Percentiles rank a stretch among this genome's conserved stretches.
These are phyloP conservation scores for Pseudonitzschia pungens DNA, from an alignment of 108 stramenopile genomes.

Conservation along the genomic window DNA sequence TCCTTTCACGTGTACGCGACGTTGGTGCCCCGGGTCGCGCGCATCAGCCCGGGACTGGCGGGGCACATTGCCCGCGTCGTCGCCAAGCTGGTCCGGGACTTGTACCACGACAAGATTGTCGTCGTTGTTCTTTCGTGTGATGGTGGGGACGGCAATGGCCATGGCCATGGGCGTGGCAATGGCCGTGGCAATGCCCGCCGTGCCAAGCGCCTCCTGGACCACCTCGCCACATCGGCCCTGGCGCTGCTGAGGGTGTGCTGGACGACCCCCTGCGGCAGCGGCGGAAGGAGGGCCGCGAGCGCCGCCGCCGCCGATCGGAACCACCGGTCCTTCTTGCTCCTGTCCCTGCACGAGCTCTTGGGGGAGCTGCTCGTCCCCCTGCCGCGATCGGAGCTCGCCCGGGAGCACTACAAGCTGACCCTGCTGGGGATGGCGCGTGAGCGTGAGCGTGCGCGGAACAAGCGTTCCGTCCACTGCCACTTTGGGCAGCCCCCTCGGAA, in stretches of 20 bases:
- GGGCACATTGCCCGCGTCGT: neutral
- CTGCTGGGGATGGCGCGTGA: neutral
- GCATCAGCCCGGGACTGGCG: neutral
- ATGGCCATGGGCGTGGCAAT: neutral
- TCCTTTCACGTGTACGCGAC: conserved; percentile 6
- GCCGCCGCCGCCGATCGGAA: no score
- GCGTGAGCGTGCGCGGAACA: neutral
- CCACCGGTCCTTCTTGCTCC: conserved; percentile 13
- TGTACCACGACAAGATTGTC: conserved; percentile 8
- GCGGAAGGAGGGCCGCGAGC: neutral
- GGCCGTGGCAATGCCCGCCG: neutral
- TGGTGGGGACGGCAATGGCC: neutral
- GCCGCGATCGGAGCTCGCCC: neutral
- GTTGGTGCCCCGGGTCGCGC: conserved; percentile 12
- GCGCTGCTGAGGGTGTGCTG: neutral
- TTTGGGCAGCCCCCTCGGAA: no score
- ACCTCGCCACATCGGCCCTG: conserved; percentile 5
- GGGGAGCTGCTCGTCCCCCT: conserved; percentile 8
- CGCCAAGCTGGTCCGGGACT: neutral
- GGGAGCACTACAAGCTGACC: conserved; percentile 10
- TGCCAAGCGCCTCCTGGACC: neutral
- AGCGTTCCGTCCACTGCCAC: no score
- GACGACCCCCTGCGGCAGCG: neutral
- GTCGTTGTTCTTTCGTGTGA: neutral
- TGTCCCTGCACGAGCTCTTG: conserved; percentile 2